Evolutionary conservation across 495 filamentous ascomycete genomes (phyloP), one percentile per base, ranked within the genome.

Genomic region (Neurospora intermedia): DNA sequence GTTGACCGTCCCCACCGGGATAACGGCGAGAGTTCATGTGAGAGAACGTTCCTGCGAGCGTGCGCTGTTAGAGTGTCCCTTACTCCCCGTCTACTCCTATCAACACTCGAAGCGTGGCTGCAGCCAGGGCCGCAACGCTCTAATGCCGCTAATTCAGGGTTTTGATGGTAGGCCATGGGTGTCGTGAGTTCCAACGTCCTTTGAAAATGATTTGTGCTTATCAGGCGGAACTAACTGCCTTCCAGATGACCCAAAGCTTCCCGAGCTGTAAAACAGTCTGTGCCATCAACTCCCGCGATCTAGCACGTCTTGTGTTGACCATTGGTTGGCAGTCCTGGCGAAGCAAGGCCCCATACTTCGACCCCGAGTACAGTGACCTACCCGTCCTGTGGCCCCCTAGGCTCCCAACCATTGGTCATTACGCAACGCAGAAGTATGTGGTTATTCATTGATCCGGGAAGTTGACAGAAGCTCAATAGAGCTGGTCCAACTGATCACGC

Each of bases 11-110:
- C n/a, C 39, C 62, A 39, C 46, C 41, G 59, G 42, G 66, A 71
- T 40, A 73, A 70, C 43, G 71, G 74, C 75, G 74, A 59, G 48
- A 77, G 72, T 78, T 80, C 78, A 81, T 81, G 78, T 79, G 76
- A 81, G 78, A 75, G 43, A 13, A 70, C 38, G 38, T 43, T 79
- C 73, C 76, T 80, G 77, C 78, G 73, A 74, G 76, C 73, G 9
- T 74, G 73, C 73, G 69, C 59, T 73, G 46, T 39, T 72, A 71
- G 71, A 48, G 39, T 72, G 42, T 42, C 40, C 23, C 23, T 23
- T 41, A 42, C 39, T 39, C 27, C 20, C 54, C 27, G 13, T 43
- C 48, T 70, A 20, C 48, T 62, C 74, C 70, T 70, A 75, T 72
- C 69, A 71, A 59, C 70, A 46, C 38, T 7, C 69, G 54, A 69